phyloP scores from a whole-genome alignment of 805 yeast genomes.

The Hanseniaspora thailandica region DNA sequence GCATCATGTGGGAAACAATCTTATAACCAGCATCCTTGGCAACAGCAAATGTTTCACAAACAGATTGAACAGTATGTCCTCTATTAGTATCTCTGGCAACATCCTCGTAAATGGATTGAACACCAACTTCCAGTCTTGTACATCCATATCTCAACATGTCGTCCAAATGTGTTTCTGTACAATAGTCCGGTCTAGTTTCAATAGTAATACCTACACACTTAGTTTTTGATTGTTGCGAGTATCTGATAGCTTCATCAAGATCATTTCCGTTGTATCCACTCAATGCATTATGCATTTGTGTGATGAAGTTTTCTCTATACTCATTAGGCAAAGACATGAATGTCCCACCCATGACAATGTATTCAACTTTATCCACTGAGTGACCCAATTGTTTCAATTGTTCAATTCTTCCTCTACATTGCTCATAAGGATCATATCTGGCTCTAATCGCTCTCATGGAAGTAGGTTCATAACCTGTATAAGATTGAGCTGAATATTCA shows the following conservation, averaged over 20 bases:
- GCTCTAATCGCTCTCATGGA: slow-evolving; percentile 99
- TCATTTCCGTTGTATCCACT: slow-evolving; percentile 83
- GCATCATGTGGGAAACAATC: slow-evolving; percentile 99
- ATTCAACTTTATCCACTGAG: slow-evolving; percentile 92
- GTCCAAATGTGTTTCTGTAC: slow-evolving; percentile 87
- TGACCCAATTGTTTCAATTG: slow-evolving; percentile 92
- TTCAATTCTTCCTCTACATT: slow-evolving; percentile 93
- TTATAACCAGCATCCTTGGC: slow-evolving; percentile 99
- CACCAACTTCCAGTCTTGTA: slow-evolving; percentile 92
- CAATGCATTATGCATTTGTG: slow-evolving; percentile 84
- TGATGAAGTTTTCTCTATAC: slow-evolving; percentile 79
- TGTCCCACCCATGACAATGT: slow-evolving; percentile 97
- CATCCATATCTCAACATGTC: slow-evolving; percentile 96
- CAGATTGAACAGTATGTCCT: slow-evolving; percentile 94
- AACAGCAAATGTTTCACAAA: slow-evolving; percentile 84
- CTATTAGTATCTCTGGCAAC: slow-evolving; percentile 97
- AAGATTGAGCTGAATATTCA: slow-evolving; percentile 94
- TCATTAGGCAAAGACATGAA: slow-evolving; percentile 89
- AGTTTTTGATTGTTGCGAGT: slow-evolving; percentile 86
- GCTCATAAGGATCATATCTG: slow-evolving; percentile 95
- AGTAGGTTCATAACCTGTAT: slow-evolving; percentile 97
- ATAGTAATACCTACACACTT: slow-evolving; percentile 98
- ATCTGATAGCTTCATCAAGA: slow-evolving; percentile 78
- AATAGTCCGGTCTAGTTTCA: slow-evolving; percentile 96
- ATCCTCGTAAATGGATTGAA: slow-evolving; percentile 92